These are phyloP conservation scores for Phytophthora ohioensis DNA, from an alignment of 352 stramenopile species.

Conservation along the genomic window DNA sequence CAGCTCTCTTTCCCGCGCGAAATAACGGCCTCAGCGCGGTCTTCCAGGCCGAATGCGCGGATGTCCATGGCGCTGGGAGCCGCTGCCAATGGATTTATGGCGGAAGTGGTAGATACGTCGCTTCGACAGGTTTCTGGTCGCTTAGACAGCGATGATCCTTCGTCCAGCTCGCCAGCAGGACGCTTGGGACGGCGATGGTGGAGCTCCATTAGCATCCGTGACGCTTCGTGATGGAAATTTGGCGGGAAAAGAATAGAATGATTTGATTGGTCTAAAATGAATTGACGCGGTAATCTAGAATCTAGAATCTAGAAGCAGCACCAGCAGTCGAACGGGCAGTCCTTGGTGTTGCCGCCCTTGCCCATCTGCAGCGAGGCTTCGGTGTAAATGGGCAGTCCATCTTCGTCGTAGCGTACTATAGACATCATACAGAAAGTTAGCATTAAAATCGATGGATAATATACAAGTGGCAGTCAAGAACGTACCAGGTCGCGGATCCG, in stretches of 20 bases:
- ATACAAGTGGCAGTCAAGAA: not conserved
- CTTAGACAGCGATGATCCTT: conserved; percentile 11
- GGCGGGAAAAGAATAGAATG: conserved; percentile 14
- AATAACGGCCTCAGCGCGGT: conserved; percentile 80
- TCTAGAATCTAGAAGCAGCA: conserved; percentile 79
- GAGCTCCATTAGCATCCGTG: conserved; percentile 18
- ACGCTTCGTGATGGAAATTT: conserved; percentile 22
- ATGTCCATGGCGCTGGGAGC: conserved; percentile 57
- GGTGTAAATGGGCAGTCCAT: conserved; percentile 89
- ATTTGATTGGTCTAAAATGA: conserved; percentile 27
- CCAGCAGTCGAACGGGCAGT: conserved; percentile 93
- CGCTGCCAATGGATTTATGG: conserved; percentile 12
- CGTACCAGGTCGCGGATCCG: conserved; percentile 78
- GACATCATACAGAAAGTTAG: conserved; percentile 11
- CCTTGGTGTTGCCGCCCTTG: conserved; percentile 82
- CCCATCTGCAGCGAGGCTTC: conserved; percentile 85
- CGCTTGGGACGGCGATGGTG: conserved; percentile 21
- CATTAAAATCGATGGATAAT: not conserved
- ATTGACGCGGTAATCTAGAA: conserved; percentile 14
- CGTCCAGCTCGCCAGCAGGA: conserved; percentile 11
- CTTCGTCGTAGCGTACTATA: conserved; percentile 85
- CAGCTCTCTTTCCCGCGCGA: conserved; percentile 53
- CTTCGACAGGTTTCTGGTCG: conserved; percentile 1
- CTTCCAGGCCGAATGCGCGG: conserved; percentile 76
- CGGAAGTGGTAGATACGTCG: not conserved